Base-by-base conservation (phyloP, 176 grass and related monocot genomes). In the Musa beccarii region DNA sequence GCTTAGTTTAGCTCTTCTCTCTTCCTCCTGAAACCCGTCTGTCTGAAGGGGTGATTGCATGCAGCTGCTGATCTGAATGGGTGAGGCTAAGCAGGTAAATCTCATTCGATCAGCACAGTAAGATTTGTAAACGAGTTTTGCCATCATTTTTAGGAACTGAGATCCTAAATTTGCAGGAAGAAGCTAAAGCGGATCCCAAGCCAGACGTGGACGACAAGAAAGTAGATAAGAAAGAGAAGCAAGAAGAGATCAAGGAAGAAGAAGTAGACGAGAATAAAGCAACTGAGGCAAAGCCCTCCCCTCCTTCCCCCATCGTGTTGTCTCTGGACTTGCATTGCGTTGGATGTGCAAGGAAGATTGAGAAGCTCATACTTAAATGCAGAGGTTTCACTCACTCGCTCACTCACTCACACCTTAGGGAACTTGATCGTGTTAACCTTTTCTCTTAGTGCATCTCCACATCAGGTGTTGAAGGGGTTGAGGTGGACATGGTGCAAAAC, bases 311-410 rank as follows among this genome's bases (percentile, higher is more conserved):
- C 0, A 75, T 87, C 17, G 73, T 96, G 51, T 81, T 96, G 4
- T 81, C 71, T 49, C 57, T 96, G 3, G 77, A 92, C 75, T 75
- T 96, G 62, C 92, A 96, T 54, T 96, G 92, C 72, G 85, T 90
- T 17, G 92, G 92, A 13, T 96, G 92, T 80, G 77, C 86, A 43
- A 96, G 80, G 86, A 89, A 90, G 55, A 85, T 96, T 59, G 80
- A 74, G 75, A 80, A 82, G 59, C 89, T 53, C 61, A 74, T 96
- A 50, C 75, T 92, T 55, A 83, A 79, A 23, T 89, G 84, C 89
- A 96, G 77, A 83, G 89, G 89, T 87, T 20, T 50, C 16, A 61
- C 59, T 69, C 59, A 34, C 34, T 43, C 34, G 34, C 34, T 43
- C 4, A 5, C 34, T 43, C 34, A 43, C 34, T 43, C 34, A 43